Evolutionary conservation across 768 basidiomycete species (phyloP).

Genomic region (Phanerochaete sordida): DNA sequence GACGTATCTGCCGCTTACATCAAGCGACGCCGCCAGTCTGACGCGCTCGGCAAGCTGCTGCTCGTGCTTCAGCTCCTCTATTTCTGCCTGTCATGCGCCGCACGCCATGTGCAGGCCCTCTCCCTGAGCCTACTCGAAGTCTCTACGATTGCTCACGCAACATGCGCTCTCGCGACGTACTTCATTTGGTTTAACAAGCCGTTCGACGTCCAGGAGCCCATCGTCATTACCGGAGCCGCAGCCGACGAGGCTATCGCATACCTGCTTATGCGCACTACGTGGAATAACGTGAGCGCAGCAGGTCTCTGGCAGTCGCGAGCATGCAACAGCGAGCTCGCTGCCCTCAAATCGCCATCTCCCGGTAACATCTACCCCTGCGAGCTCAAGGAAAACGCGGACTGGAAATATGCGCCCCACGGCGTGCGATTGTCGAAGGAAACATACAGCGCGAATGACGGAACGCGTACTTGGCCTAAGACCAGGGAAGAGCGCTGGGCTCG

Average conservation of each 20-base stretch:
- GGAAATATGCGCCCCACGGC: too few species aligned
- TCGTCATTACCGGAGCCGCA: background rate
- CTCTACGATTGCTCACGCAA: slow-evolving; percentile 31
- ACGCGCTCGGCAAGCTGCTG: slow-evolving; percentile 28
- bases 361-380: too few species aligned
- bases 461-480: too few species aligned
- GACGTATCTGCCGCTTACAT: slow-evolving; percentile 21
- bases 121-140: slow-evolving; percentile 32
- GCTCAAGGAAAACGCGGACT: too few species aligned
- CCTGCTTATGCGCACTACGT: background rate
- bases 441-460: too few species aligned
- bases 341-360: too few species aligned
- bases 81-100: slow-evolving; percentile 29
- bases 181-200: slow-evolving; percentile 39
- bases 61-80: slow-evolving; percentile 30
- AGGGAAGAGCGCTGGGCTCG: too few species aligned
- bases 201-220: slow-evolving; percentile 23
- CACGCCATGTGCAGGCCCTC: slow-evolving; percentile 20
- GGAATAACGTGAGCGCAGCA: background rate
- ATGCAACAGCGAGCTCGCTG: too few species aligned
- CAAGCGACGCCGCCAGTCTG: slow-evolving; percentile 29
- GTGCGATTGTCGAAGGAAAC: too few species aligned
- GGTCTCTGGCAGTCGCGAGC: background rate
- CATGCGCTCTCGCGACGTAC: slow-evolving; percentile 29
- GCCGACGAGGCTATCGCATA: background rate